Percentiles rank a stretch among this genome's conserved stretches.
These are phyloP conservation scores for Schizothecium vesticola DNA, from an alignment of 495 filamentous ascomycete species.

Conservation along the genomic window DNA sequence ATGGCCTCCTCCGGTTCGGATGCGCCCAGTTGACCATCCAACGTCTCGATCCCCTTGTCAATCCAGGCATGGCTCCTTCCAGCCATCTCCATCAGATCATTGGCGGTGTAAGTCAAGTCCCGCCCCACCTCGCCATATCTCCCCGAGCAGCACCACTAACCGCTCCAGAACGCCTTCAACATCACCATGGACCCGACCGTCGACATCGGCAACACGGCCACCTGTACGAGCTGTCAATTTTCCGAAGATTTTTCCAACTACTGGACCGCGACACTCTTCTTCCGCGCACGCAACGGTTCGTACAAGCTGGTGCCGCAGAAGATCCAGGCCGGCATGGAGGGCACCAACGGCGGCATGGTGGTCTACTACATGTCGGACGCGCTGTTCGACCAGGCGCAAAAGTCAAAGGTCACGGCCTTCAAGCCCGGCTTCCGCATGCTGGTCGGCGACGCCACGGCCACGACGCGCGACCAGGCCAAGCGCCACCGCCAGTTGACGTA, in stretches of 20 bases:
- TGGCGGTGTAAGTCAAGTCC: slow-evolving; percentile 30
- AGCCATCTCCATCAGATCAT: slow-evolving; percentile 28
- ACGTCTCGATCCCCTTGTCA: slow-evolving; percentile 26
- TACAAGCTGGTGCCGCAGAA: slow-evolving; percentile 37
- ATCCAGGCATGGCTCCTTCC: slow-evolving; percentile 19
- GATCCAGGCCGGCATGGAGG: slow-evolving; percentile 26
- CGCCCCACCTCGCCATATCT: slow-evolving; percentile 32
- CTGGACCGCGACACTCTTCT: slow-evolving; percentile 41
- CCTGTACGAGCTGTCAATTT: slow-evolving; percentile 34
- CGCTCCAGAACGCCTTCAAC: slow-evolving; percentile 28
- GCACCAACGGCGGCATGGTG: slow-evolving; percentile 41
- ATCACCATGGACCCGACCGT: slow-evolving; percentile 27
- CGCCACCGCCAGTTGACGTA: slow-evolving; percentile 39
- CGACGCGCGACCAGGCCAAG: slow-evolving; percentile 29
- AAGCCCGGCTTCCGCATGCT: slow-evolving; percentile 44
- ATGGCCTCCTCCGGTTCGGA: slow-evolving; percentile 56
- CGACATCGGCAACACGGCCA: slow-evolving; percentile 28
- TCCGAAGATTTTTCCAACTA: slow-evolving; percentile 38
- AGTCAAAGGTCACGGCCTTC: slow-evolving; percentile 43
- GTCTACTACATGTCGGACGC: slow-evolving; percentile 50
- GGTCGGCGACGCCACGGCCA: slow-evolving; percentile 30
- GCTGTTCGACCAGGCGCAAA: slow-evolving; percentile 41
- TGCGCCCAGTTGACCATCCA: slow-evolving; percentile 32
- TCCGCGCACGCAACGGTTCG: slow-evolving; percentile 33
- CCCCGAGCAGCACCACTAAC: not conserved